phyloP scores from a whole-genome alignment of 1,284 basidiomycete genomes.

The Austropuccinia psidii region DNA sequence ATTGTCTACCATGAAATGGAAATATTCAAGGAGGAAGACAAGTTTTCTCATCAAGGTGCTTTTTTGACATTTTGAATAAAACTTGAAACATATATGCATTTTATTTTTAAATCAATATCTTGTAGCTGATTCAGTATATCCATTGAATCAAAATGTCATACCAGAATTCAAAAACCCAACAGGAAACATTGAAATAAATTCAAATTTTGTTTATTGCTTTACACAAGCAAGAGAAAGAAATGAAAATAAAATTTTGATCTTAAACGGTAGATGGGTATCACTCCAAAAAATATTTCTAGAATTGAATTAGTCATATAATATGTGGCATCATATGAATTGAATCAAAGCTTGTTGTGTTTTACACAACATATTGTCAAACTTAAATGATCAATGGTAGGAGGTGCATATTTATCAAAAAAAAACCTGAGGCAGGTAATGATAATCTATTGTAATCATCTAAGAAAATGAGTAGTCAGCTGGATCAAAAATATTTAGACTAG shows the following conservation, averaged over 20 bases:
- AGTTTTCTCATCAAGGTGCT: not conserved
- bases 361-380: not conserved
- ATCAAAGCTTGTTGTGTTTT: not conserved
- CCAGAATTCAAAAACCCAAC: not conserved
- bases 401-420: no score
- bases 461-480: no score
- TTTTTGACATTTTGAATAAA: not conserved
- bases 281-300: not conserved
- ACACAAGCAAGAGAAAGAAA: not conserved
- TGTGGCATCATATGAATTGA: not conserved
- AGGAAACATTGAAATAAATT: not conserved
- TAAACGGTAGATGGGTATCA: not conserved
- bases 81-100: no score
- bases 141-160: not conserved
- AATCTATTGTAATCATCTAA: no score
- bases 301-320: not conserved
- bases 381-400: not conserved
- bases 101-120: conserved; percentile 1
- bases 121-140: not conserved
- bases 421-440: no score
- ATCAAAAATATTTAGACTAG: no score
- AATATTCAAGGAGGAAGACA: not conserved
- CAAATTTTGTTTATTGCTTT: conserved; percentile 6
- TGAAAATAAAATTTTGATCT: not conserved
- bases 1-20: not conserved